Evolutionary conservation across 2,329 filamentous ascomycete genomes (phyloP).

Genomic region (Sarocladium strictum): DNA sequence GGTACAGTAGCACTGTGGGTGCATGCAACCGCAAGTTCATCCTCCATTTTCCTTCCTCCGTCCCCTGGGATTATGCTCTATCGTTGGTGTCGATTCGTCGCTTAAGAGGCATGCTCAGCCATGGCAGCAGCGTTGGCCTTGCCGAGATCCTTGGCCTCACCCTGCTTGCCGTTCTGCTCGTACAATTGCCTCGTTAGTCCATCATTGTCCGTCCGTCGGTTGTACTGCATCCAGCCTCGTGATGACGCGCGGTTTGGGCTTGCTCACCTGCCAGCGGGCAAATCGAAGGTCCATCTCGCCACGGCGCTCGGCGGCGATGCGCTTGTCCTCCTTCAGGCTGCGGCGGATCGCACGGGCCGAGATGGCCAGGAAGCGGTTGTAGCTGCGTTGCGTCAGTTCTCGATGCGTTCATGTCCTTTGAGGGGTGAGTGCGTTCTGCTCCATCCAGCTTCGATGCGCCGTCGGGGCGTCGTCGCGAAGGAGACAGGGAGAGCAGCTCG

Average conservation of each 20-base stretch:
- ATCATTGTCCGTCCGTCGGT: background rate
- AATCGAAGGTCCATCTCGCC: conserved; percentile 87
- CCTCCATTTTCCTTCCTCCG: background rate
- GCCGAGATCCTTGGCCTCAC: conserved; percentile 70
- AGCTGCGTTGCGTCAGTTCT: conserved; percentile 48
- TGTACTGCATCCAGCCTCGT: conserved; percentile 1
- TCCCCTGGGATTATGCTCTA: background rate
- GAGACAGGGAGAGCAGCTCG: background rate
- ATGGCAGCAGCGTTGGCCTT: conserved; percentile 43
- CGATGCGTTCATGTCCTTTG: background rate
- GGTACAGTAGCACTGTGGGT: conserved; percentile 10
- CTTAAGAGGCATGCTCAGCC: conserved; percentile 31
- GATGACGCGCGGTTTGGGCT: background rate
- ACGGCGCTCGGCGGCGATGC: conserved; percentile 80
- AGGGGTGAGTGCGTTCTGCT: background rate
- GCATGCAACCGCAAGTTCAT: conserved; percentile 8
- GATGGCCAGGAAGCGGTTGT: conserved; percentile 99
- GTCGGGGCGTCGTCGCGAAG: background rate
- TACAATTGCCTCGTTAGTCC: conserved; percentile 16
- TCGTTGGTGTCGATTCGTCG: conserved; percentile 1
- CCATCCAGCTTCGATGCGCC: background rate
- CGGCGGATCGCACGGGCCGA: conserved; percentile 91
- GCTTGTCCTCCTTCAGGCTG: conserved; percentile 92
- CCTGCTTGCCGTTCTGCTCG: conserved; percentile 99
- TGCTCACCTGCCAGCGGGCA: conserved; percentile 82